Base-by-base conservation (phyloP, 2,329 filamentous ascomycete species). In the Scedosporium boydii region DNA sequence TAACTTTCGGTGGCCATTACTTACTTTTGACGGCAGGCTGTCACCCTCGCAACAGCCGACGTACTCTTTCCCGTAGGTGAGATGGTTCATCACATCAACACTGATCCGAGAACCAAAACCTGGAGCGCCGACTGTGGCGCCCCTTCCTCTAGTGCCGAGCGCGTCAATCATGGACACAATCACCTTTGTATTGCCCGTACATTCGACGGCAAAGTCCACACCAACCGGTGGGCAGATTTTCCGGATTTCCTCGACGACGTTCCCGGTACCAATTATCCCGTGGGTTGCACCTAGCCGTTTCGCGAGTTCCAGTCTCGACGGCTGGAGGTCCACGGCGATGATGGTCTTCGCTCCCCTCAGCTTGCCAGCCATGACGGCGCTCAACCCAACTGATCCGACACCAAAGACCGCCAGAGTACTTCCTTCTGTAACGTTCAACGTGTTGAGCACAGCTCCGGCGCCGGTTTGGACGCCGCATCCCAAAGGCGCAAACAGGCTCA, bases 111-210 rank as follows among this genome's bases (percentile, higher is more conserved):
- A 66, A 2, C 65, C 64, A 34, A 62, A 61, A 5, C 68, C 68
- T 0, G 69, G 68, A 2, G 69, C 68, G 3, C 69, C 70, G 3
- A 70, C 67, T 9, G 68, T 70, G 16, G 69, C 67, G 14, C 64
- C 70, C 23, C 66, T 60, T 1, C 70, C 70, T 16, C 61, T 14
- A 3, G 64, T 68, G 10, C 72, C 71, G 41, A 79, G 73, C 65
- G 76, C 75, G 59, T 80, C 77, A 64, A 81, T 75, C 73, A 80
- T 80, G 26, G 72, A 76, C 38, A 70, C 70, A 69, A 80, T 72
- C 65, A 80, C 69, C 68, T 72, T 64, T 70, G 77, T 69, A 65
- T 72, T 34, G 41, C 68, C 65, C 18, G 71, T 70, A 38, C 69
- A 73, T 46, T 74, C 72, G 14, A 73, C 68, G 6, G 72, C 72